Evolutionary conservation across 768 basidiomycete species (phyloP).

Genomic region (Mycena galericulata): DNA sequence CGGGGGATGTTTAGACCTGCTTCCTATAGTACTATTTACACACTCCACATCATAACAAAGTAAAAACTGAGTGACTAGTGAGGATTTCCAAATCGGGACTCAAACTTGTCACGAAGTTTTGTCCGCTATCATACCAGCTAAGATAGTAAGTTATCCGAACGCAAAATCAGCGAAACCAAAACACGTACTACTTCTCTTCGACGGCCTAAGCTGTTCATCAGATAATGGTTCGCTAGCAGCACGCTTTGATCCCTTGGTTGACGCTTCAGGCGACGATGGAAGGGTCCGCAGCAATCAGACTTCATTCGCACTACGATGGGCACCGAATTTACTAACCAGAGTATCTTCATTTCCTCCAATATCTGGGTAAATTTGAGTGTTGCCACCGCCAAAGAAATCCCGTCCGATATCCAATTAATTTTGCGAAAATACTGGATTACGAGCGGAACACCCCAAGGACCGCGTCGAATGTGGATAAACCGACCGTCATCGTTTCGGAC

Average conservation of each 20-base stretch:
- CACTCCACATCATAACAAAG: no score
- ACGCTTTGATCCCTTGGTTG: neutral
- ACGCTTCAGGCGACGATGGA: neutral
- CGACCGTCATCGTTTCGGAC: neutral
- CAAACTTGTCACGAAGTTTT: no score
- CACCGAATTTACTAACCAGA: neutral
- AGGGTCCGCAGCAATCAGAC: neutral
- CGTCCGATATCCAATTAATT: conserved; percentile 6
- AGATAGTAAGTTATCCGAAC: no score
- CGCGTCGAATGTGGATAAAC: neutral
- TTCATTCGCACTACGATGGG: neutral
- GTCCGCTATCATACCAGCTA: no score
- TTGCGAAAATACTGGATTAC: conserved; percentile 4
- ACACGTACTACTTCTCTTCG: neutral
- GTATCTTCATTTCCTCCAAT: neutral
- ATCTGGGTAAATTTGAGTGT: conserved; percentile 4
- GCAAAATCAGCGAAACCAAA: no score
- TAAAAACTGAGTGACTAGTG: no score
- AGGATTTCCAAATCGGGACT: no score
- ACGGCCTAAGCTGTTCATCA: neutral
- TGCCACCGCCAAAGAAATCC: neutral
- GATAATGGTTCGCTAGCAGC: neutral
- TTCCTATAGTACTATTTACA: no score
- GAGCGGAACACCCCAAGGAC: neutral
- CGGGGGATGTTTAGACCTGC: no score